Evolutionary conservation across 2,329 filamentous ascomycete genomes (phyloP).

Genomic region (Teratosphaeria pseudoeucalypti): DNA sequence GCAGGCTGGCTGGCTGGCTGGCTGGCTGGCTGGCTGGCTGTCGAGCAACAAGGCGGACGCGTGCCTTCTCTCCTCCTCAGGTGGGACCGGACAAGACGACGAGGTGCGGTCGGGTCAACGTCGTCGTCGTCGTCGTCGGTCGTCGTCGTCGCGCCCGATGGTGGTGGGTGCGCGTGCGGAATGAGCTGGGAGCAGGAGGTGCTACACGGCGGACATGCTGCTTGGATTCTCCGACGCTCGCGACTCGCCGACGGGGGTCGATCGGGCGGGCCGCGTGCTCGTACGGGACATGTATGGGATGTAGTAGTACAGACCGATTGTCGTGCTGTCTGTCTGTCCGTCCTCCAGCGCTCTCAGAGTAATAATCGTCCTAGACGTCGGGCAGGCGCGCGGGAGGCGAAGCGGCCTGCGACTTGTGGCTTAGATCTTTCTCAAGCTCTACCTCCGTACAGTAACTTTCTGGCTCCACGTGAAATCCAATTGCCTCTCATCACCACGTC

Average conservation of each 20-base stretch:
- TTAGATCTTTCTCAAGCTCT: neutral
- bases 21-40: neutral
- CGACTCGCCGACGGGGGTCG: neutral
- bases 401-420: neutral
- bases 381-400: neutral
- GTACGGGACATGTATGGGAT: neutral
- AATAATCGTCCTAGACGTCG: neutral
- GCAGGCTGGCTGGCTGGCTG: neutral
- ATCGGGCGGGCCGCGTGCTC: neutral
- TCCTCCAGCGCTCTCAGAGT: too few species aligned
- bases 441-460: neutral
- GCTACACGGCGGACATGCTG: neutral
- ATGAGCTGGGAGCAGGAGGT: neutral
- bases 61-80: neutral
- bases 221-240: neutral
- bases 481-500: too few species aligned
- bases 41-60: neutral
- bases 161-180: neutral
- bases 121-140: too few species aligned
- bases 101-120: neutral
- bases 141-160: neutral
- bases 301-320: neutral
- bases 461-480: neutral
- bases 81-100: neutral
- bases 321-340: neutral